Evolutionary conservation across 2,329 filamentous ascomycete species (phyloP).

Genomic region (Hypoxylon sp.): DNA sequence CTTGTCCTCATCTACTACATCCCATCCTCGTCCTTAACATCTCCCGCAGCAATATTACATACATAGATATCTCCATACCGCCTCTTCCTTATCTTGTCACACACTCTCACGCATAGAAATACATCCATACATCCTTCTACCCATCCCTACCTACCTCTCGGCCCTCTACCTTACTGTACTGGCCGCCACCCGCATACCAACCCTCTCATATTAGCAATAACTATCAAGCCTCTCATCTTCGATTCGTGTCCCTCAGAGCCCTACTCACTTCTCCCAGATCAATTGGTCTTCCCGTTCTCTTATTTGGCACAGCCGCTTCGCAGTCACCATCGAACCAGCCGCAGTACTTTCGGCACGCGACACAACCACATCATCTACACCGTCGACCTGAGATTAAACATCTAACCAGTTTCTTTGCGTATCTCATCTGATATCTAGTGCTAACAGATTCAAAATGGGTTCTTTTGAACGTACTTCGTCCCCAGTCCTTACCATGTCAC

Average conservation of each 20-base stretch:
- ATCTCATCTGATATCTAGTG: slow-evolving; percentile 51
- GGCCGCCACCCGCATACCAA: slow-evolving; percentile 29
- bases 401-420: slow-evolving; percentile 49
- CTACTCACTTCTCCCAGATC: slow-evolving; percentile 46
- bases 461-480: slow-evolving; percentile 56
- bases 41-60: slow-evolving; percentile 45
- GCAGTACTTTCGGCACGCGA: slow-evolving; percentile 33
- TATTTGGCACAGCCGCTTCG: slow-evolving; percentile 22
- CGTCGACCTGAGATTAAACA: slow-evolving; percentile 26
- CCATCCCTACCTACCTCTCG: slow-evolving; percentile 13
- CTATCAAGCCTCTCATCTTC: slow-evolving; percentile 13
- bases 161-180: slow-evolving; percentile 23
- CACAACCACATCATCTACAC: slow-evolving; percentile 27
- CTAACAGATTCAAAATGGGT: slow-evolving; percentile 54
- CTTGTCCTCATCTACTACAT: slow-evolving; percentile 48
- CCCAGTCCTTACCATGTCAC: slow-evolving; percentile 58
- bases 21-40: slow-evolving; percentile 48
- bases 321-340: slow-evolving; percentile 26
- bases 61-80: slow-evolving; percentile 38
- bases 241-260: slow-evolving; percentile 31
- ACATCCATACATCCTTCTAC: slow-evolving; percentile 20
- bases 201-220: slow-evolving; percentile 20
- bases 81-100: slow-evolving; percentile 34
- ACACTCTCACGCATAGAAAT: slow-evolving; percentile 22
- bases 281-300: slow-evolving; percentile 41